These are phyloP conservation scores for Novymonas esmeraldas DNA, from an alignment of 208 protist species.

Conservation along the genomic window DNA sequence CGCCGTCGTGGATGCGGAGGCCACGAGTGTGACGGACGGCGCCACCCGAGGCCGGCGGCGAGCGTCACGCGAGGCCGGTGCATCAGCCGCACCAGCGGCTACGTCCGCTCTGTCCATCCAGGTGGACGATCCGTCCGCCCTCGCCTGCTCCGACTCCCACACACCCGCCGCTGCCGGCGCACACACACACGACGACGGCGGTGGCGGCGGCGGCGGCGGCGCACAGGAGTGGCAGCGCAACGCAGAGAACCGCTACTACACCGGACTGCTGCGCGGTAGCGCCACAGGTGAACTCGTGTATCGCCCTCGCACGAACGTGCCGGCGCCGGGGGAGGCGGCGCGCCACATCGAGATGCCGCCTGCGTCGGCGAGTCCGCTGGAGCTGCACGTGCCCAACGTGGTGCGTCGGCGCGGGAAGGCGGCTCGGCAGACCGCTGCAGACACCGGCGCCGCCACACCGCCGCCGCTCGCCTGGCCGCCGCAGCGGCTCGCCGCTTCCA, in stretches of 20 bases:
- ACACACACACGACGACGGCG: too few species aligned
- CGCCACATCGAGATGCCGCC: background rate
- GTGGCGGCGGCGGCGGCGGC: too few species aligned
- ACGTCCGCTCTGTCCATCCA: constrained; percentile 11
- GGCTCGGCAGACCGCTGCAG: too few species aligned
- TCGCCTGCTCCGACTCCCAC: too few species aligned
- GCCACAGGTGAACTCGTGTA: background rate
- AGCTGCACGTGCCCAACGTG: constrained; percentile 20
- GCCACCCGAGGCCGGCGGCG: too few species aligned
- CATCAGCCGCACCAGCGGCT: background rate
- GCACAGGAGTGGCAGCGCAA: background rate
- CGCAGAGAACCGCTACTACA: constrained; percentile 8
- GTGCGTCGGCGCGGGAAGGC: constrained; percentile 7
- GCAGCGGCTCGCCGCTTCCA: too few species aligned
- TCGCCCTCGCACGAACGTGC: background rate
- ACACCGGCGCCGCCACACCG: background rate
- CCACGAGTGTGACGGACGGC: too few species aligned
- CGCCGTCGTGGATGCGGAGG: too few species aligned
- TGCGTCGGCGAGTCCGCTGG: background rate
- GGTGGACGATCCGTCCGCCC: background rate
- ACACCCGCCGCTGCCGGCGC: too few species aligned
- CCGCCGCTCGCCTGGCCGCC: too few species aligned
- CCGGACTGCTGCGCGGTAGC: background rate
- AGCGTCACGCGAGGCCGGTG: background rate
- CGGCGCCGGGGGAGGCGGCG: background rate